A percentile compares a stretch with the other conserved stretches of the same genome.
These are phyloP conservation scores for Infundibulicybe gibba DNA, from an alignment of 768 basidiomycete species.

Conservation along the genomic window DNA sequence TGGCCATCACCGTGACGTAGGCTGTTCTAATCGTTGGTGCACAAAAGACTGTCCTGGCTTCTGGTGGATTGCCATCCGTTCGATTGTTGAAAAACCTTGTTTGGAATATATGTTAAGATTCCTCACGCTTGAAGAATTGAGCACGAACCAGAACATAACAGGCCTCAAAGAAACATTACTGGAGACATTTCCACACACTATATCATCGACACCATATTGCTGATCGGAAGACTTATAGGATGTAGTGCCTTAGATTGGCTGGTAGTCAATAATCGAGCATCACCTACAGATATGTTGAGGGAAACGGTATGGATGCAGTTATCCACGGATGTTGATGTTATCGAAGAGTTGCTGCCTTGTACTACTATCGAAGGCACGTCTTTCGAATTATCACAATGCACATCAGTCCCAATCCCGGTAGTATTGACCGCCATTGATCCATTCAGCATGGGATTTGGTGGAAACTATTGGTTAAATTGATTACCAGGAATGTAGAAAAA, in stretches of 20 bases:
- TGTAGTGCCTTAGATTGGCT: neutral
- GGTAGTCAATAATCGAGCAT: neutral
- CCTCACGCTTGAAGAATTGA: neutral
- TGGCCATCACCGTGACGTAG: constrained; percentile 37
- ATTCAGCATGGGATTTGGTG: constrained; percentile 39
- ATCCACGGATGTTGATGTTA: constrained; percentile 40
- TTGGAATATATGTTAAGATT: constrained; percentile 2
- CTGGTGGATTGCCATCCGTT: constrained; percentile 19
- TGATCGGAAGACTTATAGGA: constrained; percentile 26
- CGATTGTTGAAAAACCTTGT: constrained; percentile 36
- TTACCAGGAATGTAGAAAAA: neutral
- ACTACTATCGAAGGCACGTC: constrained; percentile 17
- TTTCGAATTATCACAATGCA: constrained; percentile 43
- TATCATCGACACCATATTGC: constrained; percentile 47
- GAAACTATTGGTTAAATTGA: constrained; percentile 30
- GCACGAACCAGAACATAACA: constrained; percentile 62
- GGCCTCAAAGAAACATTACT: constrained; percentile 37
- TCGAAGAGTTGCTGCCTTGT: constrained; percentile 22
- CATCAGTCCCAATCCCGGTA: constrained; percentile 41
- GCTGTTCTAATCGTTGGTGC: constrained; percentile 42
- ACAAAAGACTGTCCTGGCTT: constrained; percentile 57
- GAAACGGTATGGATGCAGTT: constrained; percentile 38
- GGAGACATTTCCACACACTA: constrained; percentile 27
- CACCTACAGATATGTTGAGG: constrained; percentile 33
- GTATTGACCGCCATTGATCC: constrained; percentile 51